Percentiles rank a stretch among this genome's conserved stretches.
Evolutionary conservation across 495 filamentous ascomycete species (phyloP).

Genomic region (Penicillium samsonianum): DNA sequence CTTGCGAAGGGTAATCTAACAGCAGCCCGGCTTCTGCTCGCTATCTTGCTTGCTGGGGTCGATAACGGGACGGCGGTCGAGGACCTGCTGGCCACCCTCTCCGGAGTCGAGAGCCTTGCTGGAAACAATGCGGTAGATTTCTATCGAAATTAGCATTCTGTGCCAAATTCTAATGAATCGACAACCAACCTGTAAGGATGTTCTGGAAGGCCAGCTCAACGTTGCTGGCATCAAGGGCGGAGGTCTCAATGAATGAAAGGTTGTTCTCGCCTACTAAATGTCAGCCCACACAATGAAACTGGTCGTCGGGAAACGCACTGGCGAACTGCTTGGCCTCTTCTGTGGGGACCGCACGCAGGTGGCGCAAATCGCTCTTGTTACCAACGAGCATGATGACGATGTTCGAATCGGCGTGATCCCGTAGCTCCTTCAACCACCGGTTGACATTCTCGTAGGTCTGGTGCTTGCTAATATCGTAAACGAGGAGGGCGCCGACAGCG

Average conservation of each 20-base stretch:
- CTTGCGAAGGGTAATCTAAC: slow-evolving; percentile 53
- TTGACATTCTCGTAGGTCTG: slow-evolving; percentile 99
- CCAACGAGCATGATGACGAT: slow-evolving; percentile 99
- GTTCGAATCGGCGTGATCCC: slow-evolving; percentile 97
- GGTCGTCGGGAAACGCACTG: slow-evolving; percentile 58
- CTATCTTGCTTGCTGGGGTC: slow-evolving; percentile 78
- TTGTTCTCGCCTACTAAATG: slow-evolving; percentile 32
- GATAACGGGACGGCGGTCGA: slow-evolving; percentile 69
- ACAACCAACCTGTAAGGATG: slow-evolving; percentile 87
- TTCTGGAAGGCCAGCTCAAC: slow-evolving; percentile 99
- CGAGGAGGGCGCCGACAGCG: slow-evolving; percentile 93
- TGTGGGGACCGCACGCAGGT: slow-evolving; percentile 94
- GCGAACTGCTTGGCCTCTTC: slow-evolving; percentile 99
- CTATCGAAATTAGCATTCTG: slow-evolving; percentile 45
- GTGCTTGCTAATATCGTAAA: slow-evolving; percentile 99
- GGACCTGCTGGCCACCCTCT: slow-evolving; percentile 71
- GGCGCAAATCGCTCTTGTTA: slow-evolving; percentile 99
- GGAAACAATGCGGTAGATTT: slow-evolving; percentile 99
- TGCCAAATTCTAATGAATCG: neutral
- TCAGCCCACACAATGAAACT: slow-evolving; percentile 7
- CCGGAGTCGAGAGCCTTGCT: slow-evolving; percentile 92
- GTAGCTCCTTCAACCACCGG: slow-evolving; percentile 97
- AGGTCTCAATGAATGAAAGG: slow-evolving; percentile 85
- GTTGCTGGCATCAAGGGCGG: slow-evolving; percentile 97
- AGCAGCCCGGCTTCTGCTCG: slow-evolving; percentile 83